Percentiles rank a stretch among this genome's conserved stretches.
These are phyloP conservation scores for Piper longum DNA, from an alignment of 164 flowering plant species.

Conservation along the genomic window DNA sequence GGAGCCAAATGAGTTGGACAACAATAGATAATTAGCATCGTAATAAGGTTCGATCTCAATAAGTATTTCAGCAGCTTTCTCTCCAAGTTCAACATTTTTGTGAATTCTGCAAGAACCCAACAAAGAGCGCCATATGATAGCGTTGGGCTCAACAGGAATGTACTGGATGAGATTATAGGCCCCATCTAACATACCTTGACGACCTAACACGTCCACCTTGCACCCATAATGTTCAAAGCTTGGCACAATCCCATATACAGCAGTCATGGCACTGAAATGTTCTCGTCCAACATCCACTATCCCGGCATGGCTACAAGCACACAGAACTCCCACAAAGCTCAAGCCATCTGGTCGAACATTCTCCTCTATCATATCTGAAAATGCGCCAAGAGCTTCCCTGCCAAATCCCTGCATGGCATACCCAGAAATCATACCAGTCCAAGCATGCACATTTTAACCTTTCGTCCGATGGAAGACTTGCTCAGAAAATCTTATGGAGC, in stretches of 20 bases:
- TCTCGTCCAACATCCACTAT: constrained; percentile 11
- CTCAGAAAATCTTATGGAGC: constrained; percentile 6
- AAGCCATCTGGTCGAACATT: constrained; percentile 12
- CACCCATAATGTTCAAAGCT: constrained; percentile 12
- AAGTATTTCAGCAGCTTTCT: constrained; percentile 7
- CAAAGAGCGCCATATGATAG: constrained; percentile 12
- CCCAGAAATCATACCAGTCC: constrained; percentile 16
- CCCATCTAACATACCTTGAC: constrained; percentile 14
- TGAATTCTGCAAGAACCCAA: constrained; percentile 12
- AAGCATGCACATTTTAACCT: constrained; percentile 7
- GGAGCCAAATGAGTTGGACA: constrained; percentile 13
- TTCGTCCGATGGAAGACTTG: constrained; percentile 2
- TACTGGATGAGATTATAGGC: constrained; percentile 8
- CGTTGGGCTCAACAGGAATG: constrained; percentile 14
- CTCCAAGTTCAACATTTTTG: constrained; percentile 12
- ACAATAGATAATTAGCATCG: constrained; percentile 15
- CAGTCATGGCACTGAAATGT: constrained; percentile 10
- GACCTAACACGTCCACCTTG: constrained; percentile 16
- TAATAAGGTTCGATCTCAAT: constrained; percentile 11
- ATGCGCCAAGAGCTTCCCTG: constrained; percentile 10
- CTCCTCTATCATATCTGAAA: constrained; percentile 8
- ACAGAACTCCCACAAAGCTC: constrained; percentile 13
- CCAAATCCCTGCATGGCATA: constrained; percentile 15
- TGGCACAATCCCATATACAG: constrained; percentile 5
- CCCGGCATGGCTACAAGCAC: constrained; percentile 17